A percentile compares a stretch with the other conserved stretches of the same genome.
phyloP scores from a whole-genome alignment of 306 rosid species.

The Arachis stenosperma region DNA sequence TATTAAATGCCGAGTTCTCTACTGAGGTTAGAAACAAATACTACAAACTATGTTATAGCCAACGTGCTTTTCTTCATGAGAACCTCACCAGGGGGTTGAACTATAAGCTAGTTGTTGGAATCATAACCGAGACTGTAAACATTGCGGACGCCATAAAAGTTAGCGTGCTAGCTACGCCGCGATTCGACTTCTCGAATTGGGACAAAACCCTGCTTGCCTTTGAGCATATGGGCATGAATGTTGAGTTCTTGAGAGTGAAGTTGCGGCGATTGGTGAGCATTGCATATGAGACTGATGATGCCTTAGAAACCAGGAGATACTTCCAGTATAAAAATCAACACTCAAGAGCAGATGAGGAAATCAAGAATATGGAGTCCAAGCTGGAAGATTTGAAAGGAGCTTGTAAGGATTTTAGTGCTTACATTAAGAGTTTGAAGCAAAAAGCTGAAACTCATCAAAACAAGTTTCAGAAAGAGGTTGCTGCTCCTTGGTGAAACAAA shows the following conservation, averaged over 20 bases:
- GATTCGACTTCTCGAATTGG: conserved; percentile 63
- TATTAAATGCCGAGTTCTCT: conserved; percentile 63
- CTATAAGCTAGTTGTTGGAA: conserved; percentile 53
- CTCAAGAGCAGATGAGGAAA: conserved; percentile 51
- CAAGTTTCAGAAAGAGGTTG: conserved; percentile 57
- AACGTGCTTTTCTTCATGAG: conserved; percentile 77
- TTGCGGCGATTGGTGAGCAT: conserved; percentile 60
- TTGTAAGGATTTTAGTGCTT: conserved; percentile 59
- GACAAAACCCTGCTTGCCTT: conserved; percentile 71
- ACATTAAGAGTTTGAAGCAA: conserved; percentile 59
- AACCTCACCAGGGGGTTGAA: conserved; percentile 57
- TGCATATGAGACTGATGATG: conserved; percentile 54
- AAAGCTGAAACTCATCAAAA: conserved; percentile 58
- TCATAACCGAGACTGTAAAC: conserved; percentile 56
- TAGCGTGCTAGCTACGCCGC: conserved; percentile 53
- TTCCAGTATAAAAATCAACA: conserved; percentile 50
- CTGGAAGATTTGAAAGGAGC: conserved; percentile 73
- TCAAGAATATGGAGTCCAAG: conserved; percentile 66
- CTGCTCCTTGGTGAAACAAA: conserved; percentile 61
- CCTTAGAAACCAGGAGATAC: conserved; percentile 50
- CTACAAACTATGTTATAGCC: conserved; percentile 73
- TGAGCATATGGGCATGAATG: conserved; percentile 76
- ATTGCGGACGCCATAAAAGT: conserved; percentile 64
- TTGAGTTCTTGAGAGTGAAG: conserved; percentile 63
- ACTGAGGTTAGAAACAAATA: conserved; percentile 60